These are phyloP conservation scores for Penicillium riverlandense DNA, from an alignment of 495 filamentous ascomycete genomes.

Conservation along the genomic window DNA sequence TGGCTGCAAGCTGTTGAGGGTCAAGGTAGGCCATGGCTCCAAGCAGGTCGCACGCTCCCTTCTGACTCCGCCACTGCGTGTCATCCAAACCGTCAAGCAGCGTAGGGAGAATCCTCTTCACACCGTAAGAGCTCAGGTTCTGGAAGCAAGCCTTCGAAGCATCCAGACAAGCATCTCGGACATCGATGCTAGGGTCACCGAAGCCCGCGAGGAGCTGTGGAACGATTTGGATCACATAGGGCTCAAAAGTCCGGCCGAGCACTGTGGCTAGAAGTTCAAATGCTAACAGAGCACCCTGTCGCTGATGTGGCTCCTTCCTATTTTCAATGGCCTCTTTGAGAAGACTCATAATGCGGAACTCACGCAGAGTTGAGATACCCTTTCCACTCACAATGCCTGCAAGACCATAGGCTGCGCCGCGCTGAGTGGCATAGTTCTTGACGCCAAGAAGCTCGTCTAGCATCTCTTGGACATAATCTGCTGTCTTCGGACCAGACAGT, in stretches of 20 bases:
- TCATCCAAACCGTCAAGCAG: slow-evolving; percentile 91
- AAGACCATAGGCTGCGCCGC: slow-evolving; percentile 91
- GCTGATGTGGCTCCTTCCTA: slow-evolving; percentile 81
- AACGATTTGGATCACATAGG: slow-evolving; percentile 91
- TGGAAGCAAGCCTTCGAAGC: slow-evolving; percentile 93
- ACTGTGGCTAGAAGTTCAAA: slow-evolving; percentile 84
- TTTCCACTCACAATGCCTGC: slow-evolving; percentile 82
- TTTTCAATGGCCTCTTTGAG: slow-evolving; percentile 77
- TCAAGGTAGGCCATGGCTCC: slow-evolving; percentile 98
- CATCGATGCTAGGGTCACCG: slow-evolving; percentile 79
- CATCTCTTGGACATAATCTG: slow-evolving; percentile 72
- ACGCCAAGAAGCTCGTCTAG: slow-evolving; percentile 71
- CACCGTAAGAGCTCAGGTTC: slow-evolving; percentile 87
- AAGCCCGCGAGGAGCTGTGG: slow-evolving; percentile 85
- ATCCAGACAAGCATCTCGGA: slow-evolving; percentile 86
- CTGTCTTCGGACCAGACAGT: slow-evolving; percentile 64
- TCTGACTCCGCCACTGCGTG: slow-evolving; percentile 94
- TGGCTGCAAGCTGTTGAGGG: slow-evolving; percentile 85
- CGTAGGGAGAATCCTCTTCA: slow-evolving; percentile 87
- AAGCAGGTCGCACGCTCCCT: slow-evolving; percentile 90
- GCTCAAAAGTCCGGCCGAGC: slow-evolving; percentile 84
- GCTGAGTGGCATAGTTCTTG: slow-evolving; percentile 82
- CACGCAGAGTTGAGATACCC: slow-evolving; percentile 73
- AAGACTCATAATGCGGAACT: slow-evolving; percentile 77
- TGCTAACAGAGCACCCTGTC: slow-evolving; percentile 82